These are phyloP conservation scores for Fusarium lateritium DNA, from an alignment of 2,329 filamentous ascomycete genomes.

Conservation along the genomic window DNA sequence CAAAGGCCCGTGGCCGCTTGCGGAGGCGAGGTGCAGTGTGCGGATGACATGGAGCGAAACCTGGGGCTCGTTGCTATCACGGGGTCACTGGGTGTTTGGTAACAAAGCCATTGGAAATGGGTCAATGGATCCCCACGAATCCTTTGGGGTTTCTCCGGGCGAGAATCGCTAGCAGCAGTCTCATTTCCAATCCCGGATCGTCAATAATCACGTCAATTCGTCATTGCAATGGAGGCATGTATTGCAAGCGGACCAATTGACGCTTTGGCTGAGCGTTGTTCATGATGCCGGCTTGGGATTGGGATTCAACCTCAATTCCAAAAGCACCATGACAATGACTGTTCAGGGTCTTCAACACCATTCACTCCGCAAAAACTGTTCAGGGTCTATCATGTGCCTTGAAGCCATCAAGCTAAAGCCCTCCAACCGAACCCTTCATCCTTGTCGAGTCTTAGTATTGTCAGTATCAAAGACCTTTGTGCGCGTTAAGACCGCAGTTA, in stretches of 20 bases:
- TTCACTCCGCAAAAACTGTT: conserved; percentile 19
- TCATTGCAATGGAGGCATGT: conserved; percentile 27
- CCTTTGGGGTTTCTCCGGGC: conserved; percentile 27
- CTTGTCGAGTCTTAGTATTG: conserved; percentile 19
- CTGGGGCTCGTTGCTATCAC: conserved; percentile 45
- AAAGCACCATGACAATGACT: conserved; percentile 17
- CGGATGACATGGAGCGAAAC: conserved; percentile 46
- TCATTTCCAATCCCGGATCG: conserved; percentile 41
- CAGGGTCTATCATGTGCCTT: conserved; percentile 42
- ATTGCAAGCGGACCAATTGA: conserved; percentile 43
- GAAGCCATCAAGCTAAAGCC: conserved; percentile 21
- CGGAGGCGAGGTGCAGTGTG: conserved; percentile 49
- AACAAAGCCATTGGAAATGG: conserved; percentile 26
- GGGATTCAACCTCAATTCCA: conserved; percentile 33
- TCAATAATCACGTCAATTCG: conserved; percentile 41
- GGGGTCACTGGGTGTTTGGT: conserved; percentile 44
- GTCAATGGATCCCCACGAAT: conserved; percentile 35
- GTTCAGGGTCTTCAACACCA: conserved; percentile 18
- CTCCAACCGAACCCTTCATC: conserved; percentile 33
- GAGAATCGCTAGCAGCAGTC: conserved; percentile 36
- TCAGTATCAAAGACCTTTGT: conserved; percentile 24
- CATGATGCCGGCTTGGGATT: conserved; percentile 30
- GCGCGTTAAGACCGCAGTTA: conserved; percentile 43
- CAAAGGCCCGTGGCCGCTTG: conserved; percentile 43
- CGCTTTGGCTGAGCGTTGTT: conserved; percentile 13